Base-by-base conservation (phyloP, 164 flowering plant species). In the Liriodendron chinense region DNA sequence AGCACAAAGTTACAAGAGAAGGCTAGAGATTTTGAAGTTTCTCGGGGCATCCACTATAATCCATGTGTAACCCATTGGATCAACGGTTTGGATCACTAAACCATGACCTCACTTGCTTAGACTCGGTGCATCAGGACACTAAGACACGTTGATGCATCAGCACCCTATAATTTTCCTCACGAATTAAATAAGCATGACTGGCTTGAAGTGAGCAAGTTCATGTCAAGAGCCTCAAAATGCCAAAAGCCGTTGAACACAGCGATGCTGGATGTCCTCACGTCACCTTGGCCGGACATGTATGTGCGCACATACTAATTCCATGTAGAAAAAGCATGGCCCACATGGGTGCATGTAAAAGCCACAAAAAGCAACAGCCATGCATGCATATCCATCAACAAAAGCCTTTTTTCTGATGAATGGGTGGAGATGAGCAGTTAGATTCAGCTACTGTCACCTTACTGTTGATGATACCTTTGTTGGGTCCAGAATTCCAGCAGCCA, bases 401-500 rank as follows among this genome's bases (percentile, higher is more conserved):
- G 12, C 9, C 16, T 23, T 28, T 16, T 24, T 56, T 71, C 25
- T 57, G 6, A 47, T 47, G 59, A 70, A 49, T 47, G 26, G 70
- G 47, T 7, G 53, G 8, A n/a, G 57, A 20, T 18, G 47, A n/a
- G 24, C 20, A 48, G 50, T 48, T 70, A 49, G 12, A 9, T 64
- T 24, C 67, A 64, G 22, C 67, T 66, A 25, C 69, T 25, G 7
- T 66, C 8, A 26, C 47, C 69, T 66, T 66, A 18, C 43, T 26
- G 14, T 26, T 66, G 16, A 24, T 47, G 67, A 62, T 83, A 92
- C 98, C 98, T 92, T 94, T 65, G 98, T 23, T 47, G 97, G 98
- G 84, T 94, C 98, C 9, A 92, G 80, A 69, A 94, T 92, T 74
- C 94, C 91, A 69, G 93, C 90, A 76, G 85, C 79, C 82, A 94